Evolutionary conservation across 192 early-diverging fungal species (phyloP).

Genomic region (Pilaira anomala): DNA sequence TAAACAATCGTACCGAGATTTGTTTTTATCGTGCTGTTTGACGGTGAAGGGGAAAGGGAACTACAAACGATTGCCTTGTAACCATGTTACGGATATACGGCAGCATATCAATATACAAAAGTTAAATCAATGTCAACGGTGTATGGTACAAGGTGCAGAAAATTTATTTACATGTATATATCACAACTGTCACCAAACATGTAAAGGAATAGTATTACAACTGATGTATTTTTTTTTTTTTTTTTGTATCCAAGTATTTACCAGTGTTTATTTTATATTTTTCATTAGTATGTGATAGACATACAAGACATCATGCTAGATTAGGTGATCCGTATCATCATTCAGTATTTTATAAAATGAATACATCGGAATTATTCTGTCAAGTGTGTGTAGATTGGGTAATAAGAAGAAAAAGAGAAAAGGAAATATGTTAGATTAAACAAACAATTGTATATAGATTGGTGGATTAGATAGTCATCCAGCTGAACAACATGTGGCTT

Average conservation of each 20-base stretch:
- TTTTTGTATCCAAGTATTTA: not conserved
- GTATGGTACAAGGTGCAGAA: not conserved
- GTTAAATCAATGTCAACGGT: not conserved
- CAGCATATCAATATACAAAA: not conserved
- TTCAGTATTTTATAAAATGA: slow-evolving; percentile 22
- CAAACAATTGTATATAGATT: slow-evolving; percentile 6
- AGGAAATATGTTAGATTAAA: not conserved
- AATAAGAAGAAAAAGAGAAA: slow-evolving; percentile 3
- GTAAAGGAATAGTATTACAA: slow-evolving; percentile 17
- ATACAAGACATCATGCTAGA: slow-evolving; percentile 17
- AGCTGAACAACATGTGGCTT: slow-evolving; percentile 15
- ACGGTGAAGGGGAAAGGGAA: not conserved
- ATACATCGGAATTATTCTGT: slow-evolving; percentile 20
- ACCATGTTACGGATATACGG: not conserved
- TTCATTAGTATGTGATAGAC: slow-evolving; percentile 22
- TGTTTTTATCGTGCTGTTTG: not conserved
- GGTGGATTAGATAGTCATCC: slow-evolving; percentile 9
- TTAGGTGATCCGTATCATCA: not conserved
- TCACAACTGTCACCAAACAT: slow-evolving; percentile 1
- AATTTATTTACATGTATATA: slow-evolving; percentile 7
- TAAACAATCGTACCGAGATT: not conserved
- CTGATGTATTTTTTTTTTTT: not conserved
- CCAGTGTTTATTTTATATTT: not conserved
- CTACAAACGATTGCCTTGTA: slow-evolving; percentile 9
- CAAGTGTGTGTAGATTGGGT: slow-evolving; percentile 25